Evolutionary conservation across 2,329 filamentous ascomycete genomes (phyloP), one percentile per base, ranked within the genome.

Genomic region (Trichoderma oligosporum): DNA sequence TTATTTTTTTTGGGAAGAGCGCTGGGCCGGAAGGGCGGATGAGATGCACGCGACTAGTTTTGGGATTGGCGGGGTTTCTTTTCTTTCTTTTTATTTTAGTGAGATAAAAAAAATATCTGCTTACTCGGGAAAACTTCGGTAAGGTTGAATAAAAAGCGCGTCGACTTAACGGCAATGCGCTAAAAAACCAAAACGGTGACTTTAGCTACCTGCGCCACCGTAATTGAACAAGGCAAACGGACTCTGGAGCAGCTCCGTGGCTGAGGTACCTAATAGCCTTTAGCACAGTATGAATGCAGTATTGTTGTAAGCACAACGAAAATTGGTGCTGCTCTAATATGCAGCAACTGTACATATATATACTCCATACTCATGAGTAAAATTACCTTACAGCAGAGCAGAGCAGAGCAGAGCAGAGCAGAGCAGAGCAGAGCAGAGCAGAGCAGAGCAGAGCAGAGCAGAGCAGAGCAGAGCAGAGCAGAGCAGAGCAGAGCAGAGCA

Each of bases 1-100:
- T 53, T 41, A 44, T 39, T 45, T 52, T 53, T 33, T 18, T 35
- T 36, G 39, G 51, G 51, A 54, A 54, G 41, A 29, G 31, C 51
- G 51, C n/a, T n/a, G n/a, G n/a, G n/a, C n/a, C n/a, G n/a, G n/a
- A n/a, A n/a, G n/a, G n/a, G n/a, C n/a, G 51, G 24, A 54, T 44
- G 29, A 20, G 7, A n/a, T 14, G 31, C 20, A 18, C 48, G 35
- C 48, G 36, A 52, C 36, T 27, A 44, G 12, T 14, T 31, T 24
- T 18, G 27, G 29, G 29, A 8, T 36, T 27, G 31, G 39, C 16
- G 51, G 51, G 39, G 20, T 33, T 14, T 14, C 22, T n/a, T 27
- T 45, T 54, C 44, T 36, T 25, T 9, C 12, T 42, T 38, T 25
- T 27, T n/a, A n/a, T n/a, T n/a, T n/a, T n/a, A n/a, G n/a, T n/a